Evolutionary conservation across 129 eudicot genomes (phyloP), one percentile per base, ranked within the genome.

Genomic region (Apium graveolens): DNA sequence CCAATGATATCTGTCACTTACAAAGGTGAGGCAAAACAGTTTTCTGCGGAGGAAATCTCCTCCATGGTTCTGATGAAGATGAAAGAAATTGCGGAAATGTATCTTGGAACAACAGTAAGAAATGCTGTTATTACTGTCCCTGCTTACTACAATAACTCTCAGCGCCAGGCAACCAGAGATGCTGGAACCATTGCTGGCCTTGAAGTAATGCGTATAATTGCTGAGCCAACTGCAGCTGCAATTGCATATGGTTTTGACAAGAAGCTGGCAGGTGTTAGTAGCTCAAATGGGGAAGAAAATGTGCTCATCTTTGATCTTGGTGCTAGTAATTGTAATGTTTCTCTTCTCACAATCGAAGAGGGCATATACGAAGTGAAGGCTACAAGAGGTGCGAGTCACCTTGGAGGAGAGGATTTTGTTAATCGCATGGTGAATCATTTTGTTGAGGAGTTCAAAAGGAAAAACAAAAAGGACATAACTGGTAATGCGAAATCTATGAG

Each of bases 171-270:
- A 44, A 86, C 81, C 41, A 86, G 83, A 70, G 89, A 86, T n/a
- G 89, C 89, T 41, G 89, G 87, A 13, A 86, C 81, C 18, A 81
- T 81, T 73, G 70, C 89, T 39, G 89, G 89, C 38, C 81, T 86
- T 26, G 76, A 83, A 38, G 89, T 86, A 18, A 78, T 86, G 85
- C 89, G 85, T 4, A 83, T 78, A 65, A 84, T 87, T 5, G 80
- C 80, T 43, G 88, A 84, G 14, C 88, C 90, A 1, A 87, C 90
- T 1, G 90, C 90, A 68, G 90, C 90, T 38, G 90, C 90, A 13
- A 78, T 87, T 48, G 90, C 90, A 5, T 87, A 87, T 42, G 90
- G 90, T 62, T 88, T 87, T 60, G 88, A 87, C 81, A 84, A 87
- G 82, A 87, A 84, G 82, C 74, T 16, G 43, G 43, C 45, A 20